phyloP scores from a whole-genome alignment of 2,329 filamentous ascomycete species.

The Colletotrichum sansevieriae region DNA sequence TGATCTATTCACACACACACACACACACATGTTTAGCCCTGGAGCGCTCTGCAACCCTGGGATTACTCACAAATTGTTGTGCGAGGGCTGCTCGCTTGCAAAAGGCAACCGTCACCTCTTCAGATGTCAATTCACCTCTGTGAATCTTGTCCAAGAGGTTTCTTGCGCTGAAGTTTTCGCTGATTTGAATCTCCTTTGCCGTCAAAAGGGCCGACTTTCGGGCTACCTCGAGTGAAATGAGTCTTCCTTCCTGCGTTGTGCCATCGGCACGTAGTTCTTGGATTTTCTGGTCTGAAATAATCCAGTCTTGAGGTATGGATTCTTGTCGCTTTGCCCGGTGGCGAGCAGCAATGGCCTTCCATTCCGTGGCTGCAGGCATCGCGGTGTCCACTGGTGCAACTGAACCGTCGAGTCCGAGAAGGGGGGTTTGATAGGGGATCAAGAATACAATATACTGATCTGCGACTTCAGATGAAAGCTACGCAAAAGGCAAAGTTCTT shows the following conservation, averaged over 20 bases:
- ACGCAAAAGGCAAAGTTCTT: background rate
- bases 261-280: slow-evolving; percentile 26
- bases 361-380: slow-evolving; percentile 26
- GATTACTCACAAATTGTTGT: slow-evolving; percentile 44
- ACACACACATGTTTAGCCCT: too few relatives aligned
- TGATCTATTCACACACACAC: slow-evolving; percentile 43
- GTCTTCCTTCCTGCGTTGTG: slow-evolving; percentile 31
- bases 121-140: slow-evolving; percentile 42
- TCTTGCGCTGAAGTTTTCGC: slow-evolving; percentile 38
- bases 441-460: background rate
- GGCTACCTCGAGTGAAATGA: slow-evolving; percentile 32
- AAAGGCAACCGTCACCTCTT: slow-evolving; percentile 46
- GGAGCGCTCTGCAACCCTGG: too few relatives aligned
- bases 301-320: slow-evolving; percentile 40
- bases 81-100: slow-evolving; percentile 48
- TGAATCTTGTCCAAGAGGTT: slow-evolving; percentile 42
- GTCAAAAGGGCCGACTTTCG: slow-evolving; percentile 40
- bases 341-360: slow-evolving; percentile 35
- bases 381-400: background rate
- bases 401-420: background rate
- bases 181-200: slow-evolving; percentile 44
- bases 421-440: background rate
- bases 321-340: slow-evolving; percentile 33
- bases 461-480: slow-evolving; percentile 8
- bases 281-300: slow-evolving; percentile 21